Conservation (phyloP, 2,329 filamentous ascomycete genomes). For the Diplodia corticola region DNA sequence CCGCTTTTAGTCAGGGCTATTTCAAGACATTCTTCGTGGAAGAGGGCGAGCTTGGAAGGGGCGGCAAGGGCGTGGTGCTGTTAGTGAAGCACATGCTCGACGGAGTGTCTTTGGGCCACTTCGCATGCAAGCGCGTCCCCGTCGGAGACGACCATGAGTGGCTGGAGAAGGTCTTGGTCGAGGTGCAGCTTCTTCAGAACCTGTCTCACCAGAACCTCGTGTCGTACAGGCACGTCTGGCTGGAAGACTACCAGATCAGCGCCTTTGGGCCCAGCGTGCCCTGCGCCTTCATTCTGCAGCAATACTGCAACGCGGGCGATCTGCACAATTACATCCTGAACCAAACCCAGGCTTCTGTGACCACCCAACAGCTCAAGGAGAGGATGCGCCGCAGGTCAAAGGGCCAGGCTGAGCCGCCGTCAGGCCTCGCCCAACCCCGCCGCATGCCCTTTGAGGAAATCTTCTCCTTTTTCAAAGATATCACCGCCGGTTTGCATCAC, state of each 20-base stretch:
- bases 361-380: slow-evolving; percentile 85
- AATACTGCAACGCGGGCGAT: slow-evolving; percentile 95
- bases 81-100: slow-evolving; percentile 93
- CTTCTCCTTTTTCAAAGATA: slow-evolving; percentile 93
- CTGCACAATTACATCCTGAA: slow-evolving; percentile 84
- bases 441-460: slow-evolving; percentile 79
- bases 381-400: slow-evolving; percentile 80
- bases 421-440: slow-evolving; percentile 53
- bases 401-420: slow-evolving; percentile 67
- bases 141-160: slow-evolving; percentile 91
- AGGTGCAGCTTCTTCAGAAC: slow-evolving; percentile 89
- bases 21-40: slow-evolving; percentile 93
- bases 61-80: slow-evolving; percentile 91
- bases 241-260: slow-evolving; percentile 82
- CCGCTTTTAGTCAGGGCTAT: slow-evolving; percentile 89
- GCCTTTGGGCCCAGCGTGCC: slow-evolving; percentile 87
- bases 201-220: slow-evolving; percentile 94
- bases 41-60: slow-evolving; percentile 79
- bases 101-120: slow-evolving; percentile 81
- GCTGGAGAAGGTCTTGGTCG: slow-evolving; percentile 90
- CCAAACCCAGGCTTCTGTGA: slow-evolving; percentile 59
- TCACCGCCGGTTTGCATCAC: slow-evolving; percentile 87
- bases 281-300: slow-evolving; percentile 94
- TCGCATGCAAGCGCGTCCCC: slow-evolving; percentile 95
- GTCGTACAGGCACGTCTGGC: slow-evolving; percentile 95